Base-by-base conservation (phyloP, 352 stramenopile genomes). In the Peronospora belbahrii region DNA sequence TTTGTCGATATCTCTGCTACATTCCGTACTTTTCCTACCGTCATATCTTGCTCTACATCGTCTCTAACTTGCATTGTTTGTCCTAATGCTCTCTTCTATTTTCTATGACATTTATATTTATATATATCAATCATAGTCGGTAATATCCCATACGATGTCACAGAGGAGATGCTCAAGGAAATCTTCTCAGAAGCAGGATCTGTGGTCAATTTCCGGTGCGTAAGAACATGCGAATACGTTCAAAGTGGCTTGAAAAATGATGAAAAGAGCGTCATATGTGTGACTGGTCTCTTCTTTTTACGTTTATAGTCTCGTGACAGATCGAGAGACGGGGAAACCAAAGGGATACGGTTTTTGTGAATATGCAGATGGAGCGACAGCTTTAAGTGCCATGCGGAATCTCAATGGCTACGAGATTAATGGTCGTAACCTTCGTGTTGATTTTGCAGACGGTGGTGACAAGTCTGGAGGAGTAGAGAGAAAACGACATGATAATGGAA, bases 121-220 rank as follows among this genome's bases (percentile, higher is more conserved):
- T n/a, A n/a, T n/a, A n/a, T n/a, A n/a, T n/a, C n/a, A n/a, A n/a
- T n/a, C 22, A 8, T 54, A 93, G 81, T 93, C 32, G 81, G 81
- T 48, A 93, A 93, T 56, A 93, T 93, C 40, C 81, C 81, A 36
- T 93, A 93, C 57, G 81, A 93, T 73, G 81, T 93, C 33, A 86
- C 81, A 9, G 81, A 93, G 35, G 81, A 93, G 7, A 78, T 78
- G 76, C 78, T 93, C 28, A 83, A 83, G 51, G 78, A 93, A 56
- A 85, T 93, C 42, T 93, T 93, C 65, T 90, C 81, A 7, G 78
- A 85, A 41, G 81, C 77, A 10, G 81, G 81, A 18, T 79, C 74
- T 5, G 81, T 93, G 38, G 53, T 93, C 42, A 93, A 88, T 52
- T 93, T 93, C 46, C 74, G 81, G 81, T 93, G 32, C 40, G 62